phyloP scores from a whole-genome alignment of 345 rosid species.

The Erodium maritimum region DNA sequence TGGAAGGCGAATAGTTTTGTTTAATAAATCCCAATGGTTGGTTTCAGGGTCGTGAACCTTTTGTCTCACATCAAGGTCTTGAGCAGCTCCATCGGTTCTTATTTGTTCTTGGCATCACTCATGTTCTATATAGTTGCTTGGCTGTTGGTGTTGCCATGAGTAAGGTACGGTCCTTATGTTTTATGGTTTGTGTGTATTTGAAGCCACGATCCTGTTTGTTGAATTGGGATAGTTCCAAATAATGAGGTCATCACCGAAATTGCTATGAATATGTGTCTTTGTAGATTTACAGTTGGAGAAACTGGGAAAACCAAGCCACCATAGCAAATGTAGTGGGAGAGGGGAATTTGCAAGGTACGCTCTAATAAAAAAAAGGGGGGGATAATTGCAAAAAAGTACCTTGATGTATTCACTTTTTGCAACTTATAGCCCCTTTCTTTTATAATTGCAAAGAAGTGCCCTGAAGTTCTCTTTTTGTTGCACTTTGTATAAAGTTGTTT shows the following conservation, averaged over 20 bases:
- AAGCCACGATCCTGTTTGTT: no score
- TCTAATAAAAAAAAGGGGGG: background rate
- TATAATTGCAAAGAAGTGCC: no score
- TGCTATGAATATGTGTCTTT: slow-evolving; percentile 3
- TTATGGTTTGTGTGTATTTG: no score
- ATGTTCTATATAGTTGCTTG: slow-evolving; percentile 76
- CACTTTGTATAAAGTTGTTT: no score
- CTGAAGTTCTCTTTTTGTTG: no score
- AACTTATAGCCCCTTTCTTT: no score
- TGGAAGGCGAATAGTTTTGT: slow-evolving; percentile 1
- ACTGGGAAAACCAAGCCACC: slow-evolving; percentile 67
- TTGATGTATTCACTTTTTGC: no score
- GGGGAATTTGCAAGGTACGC: slow-evolving; percentile 48
- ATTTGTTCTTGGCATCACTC: slow-evolving; percentile 83
- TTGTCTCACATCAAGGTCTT: slow-evolving; percentile 72
- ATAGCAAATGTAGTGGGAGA: slow-evolving; percentile 33
- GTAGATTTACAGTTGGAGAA: slow-evolving; percentile 91
- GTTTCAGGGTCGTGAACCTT: slow-evolving; percentile 80
- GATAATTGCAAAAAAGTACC: background rate
- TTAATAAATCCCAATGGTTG: slow-evolving; percentile 1
- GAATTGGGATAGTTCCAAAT: background rate
- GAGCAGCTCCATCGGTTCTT: slow-evolving; percentile 85
- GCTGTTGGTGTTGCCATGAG: slow-evolving; percentile 89
- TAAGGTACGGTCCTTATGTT: slow-evolving; percentile 40
- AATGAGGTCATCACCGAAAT: background rate